phyloP scores from a whole-genome alignment of 805 yeast species.

The Saturnispora ahearnii region DNA sequence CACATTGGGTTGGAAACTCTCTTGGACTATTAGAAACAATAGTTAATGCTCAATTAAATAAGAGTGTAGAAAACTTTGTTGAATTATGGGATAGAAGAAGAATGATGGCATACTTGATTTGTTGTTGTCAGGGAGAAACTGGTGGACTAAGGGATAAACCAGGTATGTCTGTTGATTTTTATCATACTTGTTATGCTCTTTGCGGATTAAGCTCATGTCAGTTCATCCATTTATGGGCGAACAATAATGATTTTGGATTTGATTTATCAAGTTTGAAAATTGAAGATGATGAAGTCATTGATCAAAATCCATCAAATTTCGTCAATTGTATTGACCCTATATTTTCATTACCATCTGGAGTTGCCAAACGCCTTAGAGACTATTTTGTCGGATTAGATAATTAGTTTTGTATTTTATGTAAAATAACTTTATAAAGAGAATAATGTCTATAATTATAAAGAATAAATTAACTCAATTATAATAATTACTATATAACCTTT shows the following conservation, averaged over 20 bases:
- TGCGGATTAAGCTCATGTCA: slow-evolving; percentile 64
- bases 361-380: slow-evolving; percentile 14
- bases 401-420: background rate
- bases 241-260: slow-evolving; percentile 13
- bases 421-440: no score
- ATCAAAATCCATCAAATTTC: slow-evolving; percentile 14
- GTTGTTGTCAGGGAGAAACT: slow-evolving; percentile 59
- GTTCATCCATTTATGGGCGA: slow-evolving; percentile 26
- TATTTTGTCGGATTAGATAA: background rate
- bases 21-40: slow-evolving; percentile 55
- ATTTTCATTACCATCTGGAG: slow-evolving; percentile 45
- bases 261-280: slow-evolving; percentile 17
- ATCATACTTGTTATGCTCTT: slow-evolving; percentile 82
- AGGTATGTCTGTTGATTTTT: slow-evolving; percentile 67
- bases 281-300: slow-evolving; percentile 14
- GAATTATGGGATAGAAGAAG: slow-evolving; percentile 43
- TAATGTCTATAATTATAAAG: no score
- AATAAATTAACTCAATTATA: background rate
- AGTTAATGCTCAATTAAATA: slow-evolving; percentile 36
- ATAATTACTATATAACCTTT: background rate
- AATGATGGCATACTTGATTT: slow-evolving; percentile 55
- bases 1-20: slow-evolving; percentile 90
- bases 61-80: background rate
- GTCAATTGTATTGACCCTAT: slow-evolving; percentile 42
- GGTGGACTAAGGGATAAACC: slow-evolving; percentile 85